Percentiles rank a stretch among this genome's conserved stretches.
Conservation (phyloP, 495 filamentous ascomycete genomes). For the Chaetomium tenue region DNA sequence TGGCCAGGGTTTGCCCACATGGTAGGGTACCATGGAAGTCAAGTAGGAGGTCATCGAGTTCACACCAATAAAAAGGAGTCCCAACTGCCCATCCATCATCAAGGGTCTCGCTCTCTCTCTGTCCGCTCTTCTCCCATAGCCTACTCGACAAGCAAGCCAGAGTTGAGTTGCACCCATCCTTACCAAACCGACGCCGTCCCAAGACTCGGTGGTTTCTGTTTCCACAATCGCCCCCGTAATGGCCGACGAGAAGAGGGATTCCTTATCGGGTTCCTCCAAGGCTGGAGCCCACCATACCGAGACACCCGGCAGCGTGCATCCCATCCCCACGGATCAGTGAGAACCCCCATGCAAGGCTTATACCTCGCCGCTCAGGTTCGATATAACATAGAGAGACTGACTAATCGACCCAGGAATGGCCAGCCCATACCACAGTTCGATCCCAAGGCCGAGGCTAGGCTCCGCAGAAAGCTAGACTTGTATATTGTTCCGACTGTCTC, state of each 20-base stretch:
- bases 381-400: constrained; percentile 13
- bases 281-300: constrained; percentile 14
- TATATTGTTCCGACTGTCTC: constrained; percentile 55
- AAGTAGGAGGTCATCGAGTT: not conserved
- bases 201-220: not conserved
- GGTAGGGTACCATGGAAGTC: not conserved
- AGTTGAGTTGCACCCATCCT: constrained; percentile 6
- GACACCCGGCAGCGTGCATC: constrained; percentile 15
- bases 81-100: not conserved
- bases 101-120: not conserved
- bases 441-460: constrained; percentile 54
- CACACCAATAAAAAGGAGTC: not conserved
- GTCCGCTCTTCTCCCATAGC: not conserved
- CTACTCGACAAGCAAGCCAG: not conserved
- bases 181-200: not conserved
- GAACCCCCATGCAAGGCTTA: constrained; percentile 15
- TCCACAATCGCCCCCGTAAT: constrained; percentile 1
- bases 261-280: constrained; percentile 19
- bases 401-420: constrained; percentile 46
- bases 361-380: not conserved
- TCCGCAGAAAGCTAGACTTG: constrained; percentile 53
- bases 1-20: constrained; percentile 7
- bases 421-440: constrained; percentile 59
- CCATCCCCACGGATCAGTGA: constrained; percentile 59
- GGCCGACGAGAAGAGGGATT: constrained; percentile 25